Evolutionary conservation across 2,329 filamentous ascomycete species (phyloP).

Genomic region (Dothideomycetidae sp.): DNA sequence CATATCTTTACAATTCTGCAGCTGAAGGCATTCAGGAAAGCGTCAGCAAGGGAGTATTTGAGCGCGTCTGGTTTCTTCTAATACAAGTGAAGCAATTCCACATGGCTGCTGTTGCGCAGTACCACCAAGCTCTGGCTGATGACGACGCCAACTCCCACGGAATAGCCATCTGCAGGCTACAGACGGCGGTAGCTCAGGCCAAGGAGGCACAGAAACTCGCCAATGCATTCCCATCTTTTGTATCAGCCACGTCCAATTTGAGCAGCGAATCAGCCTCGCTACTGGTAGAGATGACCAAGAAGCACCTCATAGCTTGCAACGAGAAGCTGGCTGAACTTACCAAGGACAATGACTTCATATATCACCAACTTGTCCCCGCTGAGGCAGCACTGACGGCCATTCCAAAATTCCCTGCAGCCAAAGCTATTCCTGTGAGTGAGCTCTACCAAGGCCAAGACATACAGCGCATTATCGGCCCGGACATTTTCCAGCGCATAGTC

Average conservation of each 20-base stretch:
- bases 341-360: conserved; percentile 98
- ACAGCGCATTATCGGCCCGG: conserved; percentile 87
- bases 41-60: conserved; percentile 78
- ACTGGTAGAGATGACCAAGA: conserved; percentile 68
- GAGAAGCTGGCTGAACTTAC: conserved; percentile 61
- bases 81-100: conserved; percentile 71
- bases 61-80: conserved; percentile 81
- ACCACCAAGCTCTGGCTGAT: conserved; percentile 84
- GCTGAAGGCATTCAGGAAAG: conserved; percentile 87
- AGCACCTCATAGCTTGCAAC: conserved; percentile 66
- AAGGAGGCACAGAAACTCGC: conserved; percentile 66
- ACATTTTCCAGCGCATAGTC: conserved; percentile 93
- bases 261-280: conserved; percentile 61
- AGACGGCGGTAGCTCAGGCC: conserved; percentile 62
- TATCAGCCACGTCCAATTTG: conserved; percentile 71
- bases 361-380: conserved; percentile 79
- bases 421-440: conserved; percentile 92
- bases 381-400: conserved; percentile 72
- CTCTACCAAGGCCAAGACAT: conserved; percentile 96
- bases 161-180: conserved; percentile 66
- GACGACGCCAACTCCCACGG: conserved; percentile 81
- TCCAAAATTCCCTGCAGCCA: conserved; percentile 83
- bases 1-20: conserved; percentile 74
- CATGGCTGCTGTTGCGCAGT: conserved; percentile 75
- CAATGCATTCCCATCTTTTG: conserved; percentile 63